Conservation (phyloP, 1,284 basidiomycete species). For the Ceratobasidium sp. region DNA sequence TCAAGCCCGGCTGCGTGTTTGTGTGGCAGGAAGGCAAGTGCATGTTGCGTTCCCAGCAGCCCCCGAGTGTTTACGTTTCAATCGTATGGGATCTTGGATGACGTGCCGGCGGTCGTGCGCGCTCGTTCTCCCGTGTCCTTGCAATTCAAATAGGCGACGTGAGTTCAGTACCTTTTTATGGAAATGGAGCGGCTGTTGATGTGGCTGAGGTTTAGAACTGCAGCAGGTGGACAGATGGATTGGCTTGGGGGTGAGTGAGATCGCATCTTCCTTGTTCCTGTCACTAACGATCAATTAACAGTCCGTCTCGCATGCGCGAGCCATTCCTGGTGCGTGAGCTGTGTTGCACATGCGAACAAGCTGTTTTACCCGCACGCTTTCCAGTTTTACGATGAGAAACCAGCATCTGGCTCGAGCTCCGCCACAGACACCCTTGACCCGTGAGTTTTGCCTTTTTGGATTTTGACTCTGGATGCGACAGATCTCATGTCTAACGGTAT, state of each 20-base stretch:
- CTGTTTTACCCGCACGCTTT: conserved; percentile 7
- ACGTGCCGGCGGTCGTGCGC: neutral
- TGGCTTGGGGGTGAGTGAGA: conserved; percentile 43
- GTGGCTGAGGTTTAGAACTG: conserved; percentile 41
- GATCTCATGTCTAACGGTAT: conserved; percentile 30
- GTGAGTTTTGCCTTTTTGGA: conserved; percentile 36
- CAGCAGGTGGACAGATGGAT: conserved; percentile 41
- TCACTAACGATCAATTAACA: conserved; percentile 12
- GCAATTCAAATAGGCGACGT: conserved; percentile 39
- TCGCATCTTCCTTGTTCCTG: conserved; percentile 36
- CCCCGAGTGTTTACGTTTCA: conserved; percentile 5
- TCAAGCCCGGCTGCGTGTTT: conserved; percentile 40
- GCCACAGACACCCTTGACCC: conserved; percentile 40
- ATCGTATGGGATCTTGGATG: conserved; percentile 9
- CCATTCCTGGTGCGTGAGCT: conserved; percentile 34
- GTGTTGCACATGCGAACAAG: neutral
- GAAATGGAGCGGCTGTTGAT: conserved; percentile 41
- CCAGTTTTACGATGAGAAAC: conserved; percentile 42
- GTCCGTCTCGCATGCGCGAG: conserved; percentile 42
- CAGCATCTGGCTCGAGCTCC: conserved; percentile 35
- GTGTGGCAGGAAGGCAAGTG: conserved; percentile 42
- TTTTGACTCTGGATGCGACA: conserved; percentile 9
- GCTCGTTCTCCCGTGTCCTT: neutral
- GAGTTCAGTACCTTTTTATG: conserved; percentile 38
- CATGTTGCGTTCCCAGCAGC: neutral